Conservation (phyloP, 768 basidiomycete species). For the Rhodotorula toruloides region DNA sequence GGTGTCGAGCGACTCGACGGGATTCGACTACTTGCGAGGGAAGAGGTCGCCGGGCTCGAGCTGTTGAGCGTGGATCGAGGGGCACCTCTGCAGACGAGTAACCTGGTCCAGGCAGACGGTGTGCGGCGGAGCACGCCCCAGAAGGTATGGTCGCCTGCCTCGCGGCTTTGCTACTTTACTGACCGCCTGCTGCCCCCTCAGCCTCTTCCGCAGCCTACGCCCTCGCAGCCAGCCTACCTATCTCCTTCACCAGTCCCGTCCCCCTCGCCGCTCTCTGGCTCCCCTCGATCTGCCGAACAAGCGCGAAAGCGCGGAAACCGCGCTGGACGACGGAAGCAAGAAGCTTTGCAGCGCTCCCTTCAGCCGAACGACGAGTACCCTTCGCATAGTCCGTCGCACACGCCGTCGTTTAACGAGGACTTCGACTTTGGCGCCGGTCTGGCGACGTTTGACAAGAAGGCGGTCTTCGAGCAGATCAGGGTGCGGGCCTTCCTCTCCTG, state of each 20-base stretch:
- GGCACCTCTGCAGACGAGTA: too few species aligned
- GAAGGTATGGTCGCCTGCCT: neutral
- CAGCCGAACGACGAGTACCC: neutral
- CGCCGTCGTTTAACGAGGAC: constrained; percentile 28
- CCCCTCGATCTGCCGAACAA: neutral
- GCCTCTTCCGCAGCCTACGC: neutral
- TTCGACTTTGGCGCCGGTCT: constrained; percentile 37
- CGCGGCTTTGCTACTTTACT: neutral
- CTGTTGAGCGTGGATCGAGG: constrained; percentile 7
- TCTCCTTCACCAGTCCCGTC: neutral
- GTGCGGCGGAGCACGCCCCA: neutral
- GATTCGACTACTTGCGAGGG: neutral
- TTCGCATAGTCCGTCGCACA: too few species aligned
- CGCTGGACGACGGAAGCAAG: neutral
- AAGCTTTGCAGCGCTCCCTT: neutral
- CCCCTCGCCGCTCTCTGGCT: constrained; percentile 10
- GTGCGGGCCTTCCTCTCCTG: neutral
- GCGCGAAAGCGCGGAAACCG: neutral
- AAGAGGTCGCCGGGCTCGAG: constrained; percentile 26
- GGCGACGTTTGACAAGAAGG: constrained; percentile 36
- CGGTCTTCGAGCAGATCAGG: constrained; percentile 35
- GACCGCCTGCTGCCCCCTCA: neutral
- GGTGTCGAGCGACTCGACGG: neutral
- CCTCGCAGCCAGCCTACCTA: neutral
- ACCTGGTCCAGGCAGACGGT: neutral